Conservation (phyloP, 345 rosid species). For the Corchorus olitorius region DNA sequence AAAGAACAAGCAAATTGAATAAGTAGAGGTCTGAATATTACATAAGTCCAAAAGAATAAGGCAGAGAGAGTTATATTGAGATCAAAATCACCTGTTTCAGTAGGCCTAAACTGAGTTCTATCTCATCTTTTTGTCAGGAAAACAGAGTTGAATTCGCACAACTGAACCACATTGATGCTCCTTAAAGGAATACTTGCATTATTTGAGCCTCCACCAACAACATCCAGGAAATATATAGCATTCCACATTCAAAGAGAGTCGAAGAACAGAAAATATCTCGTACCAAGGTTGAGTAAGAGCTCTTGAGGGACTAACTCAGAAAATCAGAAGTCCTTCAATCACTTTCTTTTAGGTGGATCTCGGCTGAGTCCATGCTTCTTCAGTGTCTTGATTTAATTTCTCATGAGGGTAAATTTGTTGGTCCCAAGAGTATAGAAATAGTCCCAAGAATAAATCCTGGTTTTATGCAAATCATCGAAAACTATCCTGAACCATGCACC, state of each 20-base stretch:
- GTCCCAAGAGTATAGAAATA: slow-evolving; percentile 78
- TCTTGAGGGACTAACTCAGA: neutral
- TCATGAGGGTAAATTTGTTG: slow-evolving; percentile 81
- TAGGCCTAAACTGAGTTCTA: neutral
- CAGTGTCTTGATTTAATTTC: slow-evolving; percentile 70
- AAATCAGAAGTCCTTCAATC: slow-evolving; percentile 21
- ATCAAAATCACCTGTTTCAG: neutral
- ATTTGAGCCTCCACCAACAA: neutral
- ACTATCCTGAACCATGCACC: slow-evolving; percentile 54
- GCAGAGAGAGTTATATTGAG: neutral
- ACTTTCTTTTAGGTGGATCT: slow-evolving; percentile 63
- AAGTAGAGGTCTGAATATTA: neutral
- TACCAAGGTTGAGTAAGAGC: neutral
- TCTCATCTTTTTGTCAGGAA: neutral
- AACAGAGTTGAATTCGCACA: neutral
- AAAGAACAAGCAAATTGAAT: neutral
- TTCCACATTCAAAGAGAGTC: neutral
- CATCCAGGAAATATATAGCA: neutral
- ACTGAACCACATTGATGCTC: neutral
- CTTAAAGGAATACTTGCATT: neutral
- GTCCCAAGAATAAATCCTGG: slow-evolving; percentile 95
- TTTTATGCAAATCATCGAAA: slow-evolving; percentile 93
- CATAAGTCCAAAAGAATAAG: neutral
- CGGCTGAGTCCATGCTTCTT: slow-evolving; percentile 88
- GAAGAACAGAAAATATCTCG: neutral